Base-by-base conservation (phyloP, 1,139 yeast species). In the Kodamaea derodonti region DNA sequence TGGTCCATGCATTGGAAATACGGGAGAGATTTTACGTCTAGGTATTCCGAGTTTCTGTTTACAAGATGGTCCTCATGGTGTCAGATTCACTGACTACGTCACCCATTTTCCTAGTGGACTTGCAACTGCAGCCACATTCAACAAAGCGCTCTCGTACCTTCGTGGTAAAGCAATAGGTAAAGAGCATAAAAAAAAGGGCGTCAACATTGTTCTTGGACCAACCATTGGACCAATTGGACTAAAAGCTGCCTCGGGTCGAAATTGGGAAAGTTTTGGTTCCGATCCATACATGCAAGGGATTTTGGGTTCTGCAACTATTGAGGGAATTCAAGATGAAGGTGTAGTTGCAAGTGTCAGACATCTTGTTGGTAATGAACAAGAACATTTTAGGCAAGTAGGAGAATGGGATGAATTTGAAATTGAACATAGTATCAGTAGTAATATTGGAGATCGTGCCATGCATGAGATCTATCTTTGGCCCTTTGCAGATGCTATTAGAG, bases 381-480 rank as follows among this genome's bases (percentile, higher is more conserved):
- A 80, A 48, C 77, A 71, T 43, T 75, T 71, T 49, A 66, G 84
- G n/a, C 81, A 76, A 51, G 70, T 63, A 26, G 75, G 73, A 15
- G 81, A 76, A 46, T 73, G 78, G 75, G 68, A 65, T 31, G 59
- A 54, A 30, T 54, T 60, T 39, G 75, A 71, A 1, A 68, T 72
- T 75, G 72, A 58, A 34, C 47, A 56, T 14, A 65, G 75, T 2
- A 54, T 72, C 13, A 68, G 74, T 43, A 56, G 78, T 14, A 75
- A 77, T 43, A 70, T 78, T 32, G 82, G 78, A 33, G 85, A 79
- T 50, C 56, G 81, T 26, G 73, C 79, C 1, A 65, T 80, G 72
- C 84, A 78, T 49, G 85, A 79, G 47, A 52, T 78, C 2, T 79
- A 72, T 49, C 55, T 77, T 35, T 77, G 84, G 83, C 86, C 85